Percentiles rank a stretch among this genome's conserved stretches.
phyloP scores from a whole-genome alignment of 768 basidiomycete species.

The Chalciporus pseudorubinellus region DNA sequence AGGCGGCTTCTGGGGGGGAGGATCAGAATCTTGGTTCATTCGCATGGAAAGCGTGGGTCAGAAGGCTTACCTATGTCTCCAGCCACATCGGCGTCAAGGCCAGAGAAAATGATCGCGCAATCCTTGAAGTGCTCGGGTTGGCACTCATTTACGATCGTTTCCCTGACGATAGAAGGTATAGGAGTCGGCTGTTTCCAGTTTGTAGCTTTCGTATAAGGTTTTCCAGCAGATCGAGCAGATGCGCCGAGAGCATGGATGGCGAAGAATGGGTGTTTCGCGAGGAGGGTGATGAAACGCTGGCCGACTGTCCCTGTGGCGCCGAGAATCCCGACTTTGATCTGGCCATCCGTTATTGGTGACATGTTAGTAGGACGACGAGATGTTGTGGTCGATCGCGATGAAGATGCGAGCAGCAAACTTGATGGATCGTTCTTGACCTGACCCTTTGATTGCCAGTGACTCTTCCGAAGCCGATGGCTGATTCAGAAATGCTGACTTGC shows the following conservation, averaged over 20 bases:
- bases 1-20: slow-evolving; percentile 63
- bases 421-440: neutral
- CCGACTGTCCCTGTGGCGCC: slow-evolving; percentile 95
- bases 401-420: neutral
- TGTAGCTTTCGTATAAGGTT: slow-evolving; percentile 66
- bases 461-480: neutral
- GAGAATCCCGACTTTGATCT: slow-evolving; percentile 66
- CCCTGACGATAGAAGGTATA: slow-evolving; percentile 63
- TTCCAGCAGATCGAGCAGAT: slow-evolving; percentile 83
- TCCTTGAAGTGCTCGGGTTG: slow-evolving; percentile 71
- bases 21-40: neutral
- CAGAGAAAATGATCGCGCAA: slow-evolving; percentile 89
- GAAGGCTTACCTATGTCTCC: slow-evolving; percentile 79
- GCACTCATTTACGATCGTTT: slow-evolving; percentile 68
- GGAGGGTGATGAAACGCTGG: slow-evolving; percentile 89
- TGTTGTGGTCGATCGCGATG: slow-evolving; percentile 3
- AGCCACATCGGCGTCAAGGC: slow-evolving; percentile 93
- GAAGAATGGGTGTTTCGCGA: slow-evolving; percentile 90
- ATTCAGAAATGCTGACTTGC: slow-evolving; percentile 1
- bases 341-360: slow-evolving; percentile 20
- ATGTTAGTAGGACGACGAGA: slow-evolving; percentile 13
- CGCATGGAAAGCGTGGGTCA: too few species aligned
- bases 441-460: neutral
- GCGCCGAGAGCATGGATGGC: slow-evolving; percentile 84
- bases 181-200: slow-evolving; percentile 87